Evolutionary conservation across 495 filamentous ascomycete genomes (phyloP), one percentile per base, ranked within the genome.

Genomic region (Podospora tetraspora): DNA sequence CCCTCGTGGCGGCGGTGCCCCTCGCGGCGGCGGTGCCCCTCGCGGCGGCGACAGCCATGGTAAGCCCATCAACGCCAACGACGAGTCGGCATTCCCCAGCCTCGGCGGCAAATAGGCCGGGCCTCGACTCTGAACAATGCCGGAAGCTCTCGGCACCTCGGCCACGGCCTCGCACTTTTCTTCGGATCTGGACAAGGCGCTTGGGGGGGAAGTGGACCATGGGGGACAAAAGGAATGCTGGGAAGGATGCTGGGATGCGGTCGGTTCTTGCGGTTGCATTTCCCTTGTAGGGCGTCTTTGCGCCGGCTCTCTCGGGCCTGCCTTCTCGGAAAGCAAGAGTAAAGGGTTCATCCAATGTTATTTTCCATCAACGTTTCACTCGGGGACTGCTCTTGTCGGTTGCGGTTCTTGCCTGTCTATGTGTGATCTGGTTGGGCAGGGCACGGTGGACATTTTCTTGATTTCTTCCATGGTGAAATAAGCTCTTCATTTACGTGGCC

Each of bases 11-110:
- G 60, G 79, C 62, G 74, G 66, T 78, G 81, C 72, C 64, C 70
- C 76, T 70, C 76, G 82, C 72, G 79, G 83, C 34, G 63, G 63
- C 32, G 66, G 66, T 78, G 81, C 72, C 64, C 70, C 76, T 70
- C 76, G 82, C 72, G 79, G 83, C 34, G 63, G 63, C 32, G 66
- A 73, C 67, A 67, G 69, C 29, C 29, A 30, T 10, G 25, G 21
- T 52, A 37, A 75, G 68, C 70, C 80, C 57, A 83, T 89, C 81
- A 88, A 91, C 81, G 78, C 90, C 74, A 82, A 75, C 66, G 90
- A 93, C 74, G 77, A 87, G 75, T 83, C 75, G 69, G 90, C 89
- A 62, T 94, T 94, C 85, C 91, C 91, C 43, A 89, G 84, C 81
- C 79, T 94, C 66, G 91, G 91, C 67, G 80, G 79, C 58, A 61